Conservation (phyloP, 164 flowering plant genomes). For the Sedum album region DNA sequence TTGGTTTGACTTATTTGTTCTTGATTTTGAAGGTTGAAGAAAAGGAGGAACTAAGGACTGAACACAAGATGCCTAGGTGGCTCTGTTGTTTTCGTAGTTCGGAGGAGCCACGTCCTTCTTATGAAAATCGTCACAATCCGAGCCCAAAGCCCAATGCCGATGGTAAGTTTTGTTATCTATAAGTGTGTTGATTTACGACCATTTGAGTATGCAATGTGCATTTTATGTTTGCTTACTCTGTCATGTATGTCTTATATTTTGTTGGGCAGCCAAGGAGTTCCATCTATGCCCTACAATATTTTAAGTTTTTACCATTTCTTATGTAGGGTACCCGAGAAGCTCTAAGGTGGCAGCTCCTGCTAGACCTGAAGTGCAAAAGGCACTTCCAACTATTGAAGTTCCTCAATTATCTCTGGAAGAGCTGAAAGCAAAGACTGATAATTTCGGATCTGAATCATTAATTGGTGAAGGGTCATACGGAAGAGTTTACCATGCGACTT, state of each 20-base stretch:
- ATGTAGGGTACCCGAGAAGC: not conserved
- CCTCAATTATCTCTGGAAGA: conserved; percentile 72
- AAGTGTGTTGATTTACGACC: not conserved
- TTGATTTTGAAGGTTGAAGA: conserved; percentile 32
- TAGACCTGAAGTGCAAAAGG: not conserved
- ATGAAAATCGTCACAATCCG: conserved; percentile 39
- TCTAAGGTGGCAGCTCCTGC: not conserved
- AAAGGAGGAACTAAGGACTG: conserved; percentile 28
- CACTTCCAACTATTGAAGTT: conserved; percentile 50
- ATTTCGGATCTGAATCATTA: not conserved
- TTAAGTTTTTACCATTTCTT: not conserved
- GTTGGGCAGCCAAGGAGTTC: not conserved
- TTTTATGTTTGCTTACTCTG: not conserved
- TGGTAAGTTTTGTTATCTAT: conserved; percentile 23
- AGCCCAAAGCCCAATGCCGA: conserved; percentile 37
- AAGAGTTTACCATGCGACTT: not conserved
- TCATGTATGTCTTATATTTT: not conserved
- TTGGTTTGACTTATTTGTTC: conserved; percentile 40
- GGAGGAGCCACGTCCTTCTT: conserved; percentile 39
- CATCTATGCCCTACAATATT: not conserved
- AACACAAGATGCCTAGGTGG: conserved; percentile 59
- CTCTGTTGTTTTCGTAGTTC: conserved; percentile 58
- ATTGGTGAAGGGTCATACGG: not conserved
- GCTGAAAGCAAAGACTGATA: not conserved
- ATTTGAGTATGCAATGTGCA: too few relatives aligned